Percentiles rank a stretch among this genome's conserved stretches.
phyloP scores from a whole-genome alignment of 2,329 filamentous ascomycete species.

The Ceratocystis destructans region DNA sequence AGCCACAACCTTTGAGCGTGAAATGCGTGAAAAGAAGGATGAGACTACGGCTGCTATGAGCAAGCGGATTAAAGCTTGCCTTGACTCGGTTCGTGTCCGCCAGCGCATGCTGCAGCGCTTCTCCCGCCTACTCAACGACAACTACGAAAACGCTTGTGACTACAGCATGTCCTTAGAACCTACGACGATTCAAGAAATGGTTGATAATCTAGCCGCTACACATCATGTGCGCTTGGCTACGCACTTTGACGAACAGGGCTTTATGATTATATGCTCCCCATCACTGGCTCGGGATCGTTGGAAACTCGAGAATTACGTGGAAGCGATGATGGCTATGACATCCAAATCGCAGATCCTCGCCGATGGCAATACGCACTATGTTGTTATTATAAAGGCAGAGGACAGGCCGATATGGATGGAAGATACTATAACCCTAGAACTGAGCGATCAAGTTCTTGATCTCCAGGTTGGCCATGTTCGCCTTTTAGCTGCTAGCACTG shows the following conservation, averaged over 20 bases:
- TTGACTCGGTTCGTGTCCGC: slow-evolving; percentile 90
- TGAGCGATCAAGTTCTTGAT: slow-evolving; percentile 69
- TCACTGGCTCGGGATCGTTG: slow-evolving; percentile 43
- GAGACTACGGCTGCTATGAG: slow-evolving; percentile 83
- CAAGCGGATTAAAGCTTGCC: slow-evolving; percentile 86
- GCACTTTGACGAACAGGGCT: slow-evolving; percentile 56
- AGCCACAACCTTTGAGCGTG: slow-evolving; percentile 81
- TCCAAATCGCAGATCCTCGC: slow-evolving; percentile 34
- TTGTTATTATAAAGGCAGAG: slow-evolving; percentile 61
- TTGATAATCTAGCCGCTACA: slow-evolving; percentile 64
- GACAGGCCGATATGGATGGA: slow-evolving; percentile 70
- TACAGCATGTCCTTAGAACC: slow-evolving; percentile 67
- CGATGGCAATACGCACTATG: slow-evolving; percentile 37
- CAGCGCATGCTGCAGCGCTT: slow-evolving; percentile 96
- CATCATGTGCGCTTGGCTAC: slow-evolving; percentile 74
- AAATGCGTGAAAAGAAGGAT: slow-evolving; percentile 70
- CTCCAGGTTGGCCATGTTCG: slow-evolving; percentile 76
- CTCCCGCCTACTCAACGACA: slow-evolving; percentile 74
- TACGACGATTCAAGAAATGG: slow-evolving; percentile 59
- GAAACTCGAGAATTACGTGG: slow-evolving; percentile 60
- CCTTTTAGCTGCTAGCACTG: slow-evolving; percentile 76
- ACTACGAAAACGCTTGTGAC: slow-evolving; percentile 93
- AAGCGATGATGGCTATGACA: slow-evolving; percentile 65
- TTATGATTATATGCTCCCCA: slow-evolving; percentile 75
- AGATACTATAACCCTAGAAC: slow-evolving; percentile 52